Conservation (phyloP, 1,284 basidiomycete species). For the Ceratobasidium sp. region DNA sequence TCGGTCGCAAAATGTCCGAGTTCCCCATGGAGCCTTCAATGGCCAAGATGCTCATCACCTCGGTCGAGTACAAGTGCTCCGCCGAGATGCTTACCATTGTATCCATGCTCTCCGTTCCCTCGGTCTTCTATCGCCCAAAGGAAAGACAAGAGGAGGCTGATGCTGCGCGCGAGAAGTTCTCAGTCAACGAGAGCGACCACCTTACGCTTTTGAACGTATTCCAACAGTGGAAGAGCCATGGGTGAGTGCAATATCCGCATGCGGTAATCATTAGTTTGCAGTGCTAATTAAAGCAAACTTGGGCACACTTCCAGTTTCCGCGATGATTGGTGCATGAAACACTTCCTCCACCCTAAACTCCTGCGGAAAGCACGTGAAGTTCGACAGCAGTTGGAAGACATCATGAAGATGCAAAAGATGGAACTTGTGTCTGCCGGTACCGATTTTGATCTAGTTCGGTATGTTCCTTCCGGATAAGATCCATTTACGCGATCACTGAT, state of each 20-base stretch:
- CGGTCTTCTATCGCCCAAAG: constrained; percentile 95
- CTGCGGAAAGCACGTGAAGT: constrained; percentile 96
- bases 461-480: constrained; percentile 42
- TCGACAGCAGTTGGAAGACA: constrained; percentile 94
- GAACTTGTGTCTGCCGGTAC: constrained; percentile 87
- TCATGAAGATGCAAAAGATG: constrained; percentile 99
- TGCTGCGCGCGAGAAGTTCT: constrained; percentile 96
- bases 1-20: constrained; percentile 96
- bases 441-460: constrained; percentile 94
- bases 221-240: constrained; percentile 96
- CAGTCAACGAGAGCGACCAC: constrained; percentile 97
- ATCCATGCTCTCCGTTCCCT: constrained; percentile 97
- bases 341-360: constrained; percentile 96
- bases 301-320: constrained; percentile 65
- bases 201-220: constrained; percentile 95
- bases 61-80: constrained; percentile 92
- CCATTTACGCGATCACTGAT: background rate
- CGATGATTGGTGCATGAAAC: constrained; percentile 92
- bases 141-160: constrained; percentile 96
- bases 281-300: too few species aligned
- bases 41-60: constrained; percentile 97
- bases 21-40: constrained; percentile 98
- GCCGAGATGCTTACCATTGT: constrained; percentile 98
- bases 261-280: background rate
- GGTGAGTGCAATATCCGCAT: constrained; percentile 56